phyloP scores from a whole-genome alignment of 192 early-diverging fungal species.

The Borealophlyctis nickersoniae region DNA sequence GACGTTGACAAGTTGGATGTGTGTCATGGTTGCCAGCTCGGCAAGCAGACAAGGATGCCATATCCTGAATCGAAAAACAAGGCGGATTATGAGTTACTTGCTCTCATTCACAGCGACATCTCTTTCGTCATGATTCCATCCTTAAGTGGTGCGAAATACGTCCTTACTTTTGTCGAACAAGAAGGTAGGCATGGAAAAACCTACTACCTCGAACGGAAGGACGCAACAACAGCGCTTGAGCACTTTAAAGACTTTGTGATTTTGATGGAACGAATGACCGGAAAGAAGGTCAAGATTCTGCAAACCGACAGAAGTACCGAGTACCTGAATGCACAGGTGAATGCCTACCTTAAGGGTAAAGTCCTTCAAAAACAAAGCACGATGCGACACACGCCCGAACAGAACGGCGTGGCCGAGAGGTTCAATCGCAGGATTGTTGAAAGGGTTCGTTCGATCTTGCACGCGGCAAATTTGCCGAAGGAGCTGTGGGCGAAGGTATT shows the following conservation, averaged over 20 bases:
- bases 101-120: no score
- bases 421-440: slow-evolving; percentile 1
- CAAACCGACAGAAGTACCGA: background rate
- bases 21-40: no score
- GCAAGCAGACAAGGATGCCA: no score
- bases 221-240: background rate
- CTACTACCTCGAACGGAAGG: background rate
- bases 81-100: no score
- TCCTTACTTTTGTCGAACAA: background rate
- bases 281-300: background rate
- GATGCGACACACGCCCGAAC: slow-evolving; percentile 11
- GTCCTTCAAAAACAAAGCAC: slow-evolving; percentile 3
- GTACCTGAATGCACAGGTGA: no score
- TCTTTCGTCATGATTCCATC: no score
- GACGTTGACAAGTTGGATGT: no score
- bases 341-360: no score
- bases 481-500: background rate
- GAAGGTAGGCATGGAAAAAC: background rate
- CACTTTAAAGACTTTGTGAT: background rate
- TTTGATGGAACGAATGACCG: background rate
- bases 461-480: background rate
- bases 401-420: slow-evolving; percentile 13
- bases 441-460: slow-evolving; percentile 1
- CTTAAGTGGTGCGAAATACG: no score
- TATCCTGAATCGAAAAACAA: no score